These are phyloP conservation scores for Puccinia coronata DNA, from an alignment of 1,284 basidiomycete genomes.

Conservation along the genomic window DNA sequence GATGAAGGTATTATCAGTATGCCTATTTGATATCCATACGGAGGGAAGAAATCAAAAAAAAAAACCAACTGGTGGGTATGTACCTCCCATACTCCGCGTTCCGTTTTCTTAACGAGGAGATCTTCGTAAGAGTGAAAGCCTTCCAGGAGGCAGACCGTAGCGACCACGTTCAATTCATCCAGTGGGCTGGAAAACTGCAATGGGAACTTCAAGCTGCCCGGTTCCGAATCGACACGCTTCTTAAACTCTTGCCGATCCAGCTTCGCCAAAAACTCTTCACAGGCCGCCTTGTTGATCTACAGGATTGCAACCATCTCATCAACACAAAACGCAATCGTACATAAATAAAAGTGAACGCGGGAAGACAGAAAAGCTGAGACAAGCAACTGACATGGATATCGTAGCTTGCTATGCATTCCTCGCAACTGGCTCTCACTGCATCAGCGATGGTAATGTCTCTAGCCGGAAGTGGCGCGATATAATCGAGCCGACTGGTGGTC, in stretches of 20 bases:
- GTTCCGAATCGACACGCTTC: neutral
- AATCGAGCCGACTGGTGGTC: neutral
- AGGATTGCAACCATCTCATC: neutral
- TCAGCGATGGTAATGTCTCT: neutral
- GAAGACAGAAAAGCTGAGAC: neutral
- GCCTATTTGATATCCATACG: neutral
- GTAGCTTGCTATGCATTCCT: neutral
- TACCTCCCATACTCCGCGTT: constrained; percentile 44
- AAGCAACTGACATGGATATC: constrained; percentile 4
- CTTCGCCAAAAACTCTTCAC: constrained; percentile 13
- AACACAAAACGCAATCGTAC: no score
- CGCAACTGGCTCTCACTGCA: constrained; percentile 20
- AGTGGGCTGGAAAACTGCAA: constrained; percentile 44
- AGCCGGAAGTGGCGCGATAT: neutral
- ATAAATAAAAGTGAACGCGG: neutral
- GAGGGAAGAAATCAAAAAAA: neutral
- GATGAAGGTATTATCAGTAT: neutral
- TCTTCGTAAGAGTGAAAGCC: constrained; percentile 31
- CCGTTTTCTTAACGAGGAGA: constrained; percentile 31
- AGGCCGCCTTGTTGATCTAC: constrained; percentile 19
- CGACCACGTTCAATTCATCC: constrained; percentile 40
- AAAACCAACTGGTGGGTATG: neutral
- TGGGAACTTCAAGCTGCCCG: constrained; percentile 16
- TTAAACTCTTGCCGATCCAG: constrained; percentile 10
- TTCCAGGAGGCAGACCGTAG: constrained; percentile 27